Base-by-base conservation (phyloP, 148 eudicot species). In the Fagopyrum tataricum region DNA sequence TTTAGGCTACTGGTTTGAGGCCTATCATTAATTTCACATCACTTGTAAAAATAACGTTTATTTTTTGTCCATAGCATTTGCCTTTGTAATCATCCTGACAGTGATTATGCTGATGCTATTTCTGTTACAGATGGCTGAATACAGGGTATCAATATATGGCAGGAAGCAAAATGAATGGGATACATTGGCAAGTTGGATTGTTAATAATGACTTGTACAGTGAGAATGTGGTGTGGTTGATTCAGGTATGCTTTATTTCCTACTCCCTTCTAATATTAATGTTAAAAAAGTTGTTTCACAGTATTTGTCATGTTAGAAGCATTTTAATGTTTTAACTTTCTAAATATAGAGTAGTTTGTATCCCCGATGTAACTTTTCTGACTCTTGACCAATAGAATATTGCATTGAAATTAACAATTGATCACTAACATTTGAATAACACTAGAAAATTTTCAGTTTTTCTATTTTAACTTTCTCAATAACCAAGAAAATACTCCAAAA, bases 91-190 rank as follows among this genome's bases (percentile, higher is more conserved):
- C 44, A 14, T 64, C 37, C 69, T 64, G 43, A 43, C 69, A 13
- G n/a, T 39, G 41, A 64, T 37, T 14, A 64, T 64, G 44, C 43
- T 64, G 10, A 39, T 64, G 43, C 43, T 64, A 31, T 17, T 39
- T 64, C 20, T 81, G 47, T 75, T 82, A 46, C 89, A 89, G 91
- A 83, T 89, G 90, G 96, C 96, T 20, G 96, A 90, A 81, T 90
- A 90, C 74, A 84, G 96, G 80, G 82, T 90, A 43, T 90, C 96
- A 24, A 75, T 90, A 70, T 90, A 90, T 68, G 96, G 96, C 75
- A 85, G 92, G 83, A 90, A 90, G 80, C 87, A 90, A 83, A 90
- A 92, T 77, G 96, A 90, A 75, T 90, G 96, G 96, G 96, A 90
- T 79, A 87, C 86, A 75, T 85, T 90, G 76, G 92, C 96, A 23